phyloP scores from a whole-genome alignment of 2,329 filamentous ascomycete genomes.

The Diaporthe sp. region DNA sequence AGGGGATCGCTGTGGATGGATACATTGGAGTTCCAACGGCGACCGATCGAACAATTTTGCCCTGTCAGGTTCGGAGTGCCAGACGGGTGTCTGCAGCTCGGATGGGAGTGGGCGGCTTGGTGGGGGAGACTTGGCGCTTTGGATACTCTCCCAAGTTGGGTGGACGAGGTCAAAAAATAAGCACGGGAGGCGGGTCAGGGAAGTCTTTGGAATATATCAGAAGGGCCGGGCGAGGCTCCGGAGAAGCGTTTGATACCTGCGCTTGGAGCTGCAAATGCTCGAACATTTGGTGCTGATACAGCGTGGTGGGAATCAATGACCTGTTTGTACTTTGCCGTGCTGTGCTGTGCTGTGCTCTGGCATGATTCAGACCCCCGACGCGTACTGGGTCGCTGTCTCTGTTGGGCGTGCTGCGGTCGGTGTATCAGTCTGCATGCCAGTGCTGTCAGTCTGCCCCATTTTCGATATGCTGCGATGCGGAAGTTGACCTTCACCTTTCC shows the following conservation, averaged over 20 bases:
- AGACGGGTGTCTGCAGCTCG: neutral
- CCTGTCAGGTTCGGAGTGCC: neutral
- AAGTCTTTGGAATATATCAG: neutral
- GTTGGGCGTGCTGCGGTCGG: neutral
- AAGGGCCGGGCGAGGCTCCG: neutral
- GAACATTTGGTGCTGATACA: slow-evolving; percentile 8
- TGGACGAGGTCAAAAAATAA: neutral
- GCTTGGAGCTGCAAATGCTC: neutral
- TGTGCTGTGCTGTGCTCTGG: neutral
- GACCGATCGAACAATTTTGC: neutral
- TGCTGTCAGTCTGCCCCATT: too few species aligned
- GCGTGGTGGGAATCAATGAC: slow-evolving; percentile 27
- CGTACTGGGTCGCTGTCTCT: neutral
- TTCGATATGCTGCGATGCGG: neutral
- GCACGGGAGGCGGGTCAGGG: neutral
- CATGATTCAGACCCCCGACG: neutral
- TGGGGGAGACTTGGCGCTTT: neutral
- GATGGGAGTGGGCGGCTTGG: neutral
- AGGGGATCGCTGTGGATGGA: neutral
- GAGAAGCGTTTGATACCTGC: slow-evolving; percentile 18
- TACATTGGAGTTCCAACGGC: neutral
- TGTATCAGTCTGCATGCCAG: neutral
- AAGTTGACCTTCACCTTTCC: neutral
- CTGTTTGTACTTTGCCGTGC: neutral
- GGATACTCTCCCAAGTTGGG: neutral